Evolutionary conservation across 2,329 filamentous ascomycete genomes (phyloP).

Genomic region (Aspergillus nomiae): DNA sequence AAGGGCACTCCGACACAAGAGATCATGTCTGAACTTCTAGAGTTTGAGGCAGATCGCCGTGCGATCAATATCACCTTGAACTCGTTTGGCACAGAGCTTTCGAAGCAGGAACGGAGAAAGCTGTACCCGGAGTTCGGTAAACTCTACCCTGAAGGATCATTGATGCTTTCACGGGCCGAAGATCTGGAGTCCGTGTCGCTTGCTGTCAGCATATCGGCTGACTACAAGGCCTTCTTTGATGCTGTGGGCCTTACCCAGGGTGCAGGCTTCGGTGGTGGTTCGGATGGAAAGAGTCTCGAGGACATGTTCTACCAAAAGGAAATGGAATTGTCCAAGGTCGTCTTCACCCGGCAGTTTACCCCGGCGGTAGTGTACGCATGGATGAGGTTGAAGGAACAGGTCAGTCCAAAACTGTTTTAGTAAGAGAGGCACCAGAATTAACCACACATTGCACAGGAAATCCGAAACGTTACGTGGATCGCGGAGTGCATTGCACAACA

Average conservation of each 20-base stretch:
- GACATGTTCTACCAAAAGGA: constrained; percentile 99
- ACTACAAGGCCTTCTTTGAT: constrained; percentile 97
- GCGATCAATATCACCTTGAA: constrained; percentile 99
- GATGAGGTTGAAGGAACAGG: constrained; percentile 97
- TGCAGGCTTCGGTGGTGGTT: constrained; percentile 73
- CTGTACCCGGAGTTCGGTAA: constrained; percentile 90
- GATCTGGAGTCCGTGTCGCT: constrained; percentile 92
- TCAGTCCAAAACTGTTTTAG: constrained; percentile 47
- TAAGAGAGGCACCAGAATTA: constrained; percentile 18
- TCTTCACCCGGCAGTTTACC: constrained; percentile 95
- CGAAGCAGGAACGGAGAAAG: constrained; percentile 92
- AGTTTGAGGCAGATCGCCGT: constrained; percentile 94
- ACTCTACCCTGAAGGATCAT: constrained; percentile 88
- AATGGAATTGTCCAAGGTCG: constrained; percentile 95
- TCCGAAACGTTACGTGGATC: constrained; percentile 99
- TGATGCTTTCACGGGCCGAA: constrained; percentile 93
- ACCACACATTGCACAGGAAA: constrained; percentile 67
- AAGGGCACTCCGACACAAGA: constrained; percentile 85
- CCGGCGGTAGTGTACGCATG: constrained; percentile 94
- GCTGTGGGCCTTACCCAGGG: constrained; percentile 78
- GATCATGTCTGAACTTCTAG: constrained; percentile 92
- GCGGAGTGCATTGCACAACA: constrained; percentile 99
- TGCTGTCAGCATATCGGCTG: constrained; percentile 86
- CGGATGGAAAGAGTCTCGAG: constrained; percentile 86
- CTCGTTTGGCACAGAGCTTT: constrained; percentile 94